A percentile compares a stretch with the other conserved stretches of the same genome.
These are phyloP conservation scores for Antitrichia curtipendula DNA, from an alignment of 225 moss, liverwort and hornwort genomes.

Conservation along the genomic window DNA sequence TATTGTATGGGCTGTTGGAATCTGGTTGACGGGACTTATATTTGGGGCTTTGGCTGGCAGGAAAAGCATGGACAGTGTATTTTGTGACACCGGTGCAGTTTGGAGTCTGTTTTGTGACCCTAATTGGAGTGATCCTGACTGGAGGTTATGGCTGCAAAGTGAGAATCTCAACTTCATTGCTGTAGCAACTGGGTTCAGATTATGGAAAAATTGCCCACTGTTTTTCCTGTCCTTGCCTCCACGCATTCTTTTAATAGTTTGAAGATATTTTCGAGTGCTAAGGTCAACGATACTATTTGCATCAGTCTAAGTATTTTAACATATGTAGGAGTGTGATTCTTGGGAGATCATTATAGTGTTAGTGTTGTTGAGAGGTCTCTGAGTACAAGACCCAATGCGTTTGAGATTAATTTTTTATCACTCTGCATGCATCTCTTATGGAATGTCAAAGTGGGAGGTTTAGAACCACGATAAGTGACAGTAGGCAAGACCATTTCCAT, in stretches of 20 bases:
- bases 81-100: constrained; percentile 52
- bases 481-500: background rate
- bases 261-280: background rate
- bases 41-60: constrained; percentile 4
- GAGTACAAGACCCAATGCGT: too few relatives aligned
- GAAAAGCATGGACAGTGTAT: constrained; percentile 30
- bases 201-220: background rate
- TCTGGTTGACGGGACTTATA: background rate
- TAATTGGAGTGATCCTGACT: constrained; percentile 36
- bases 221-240: background rate
- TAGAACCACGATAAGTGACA: background rate
- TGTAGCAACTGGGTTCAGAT: background rate
- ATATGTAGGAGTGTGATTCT: background rate
- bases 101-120: constrained; percentile 51
- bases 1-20: background rate
- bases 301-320: background rate
- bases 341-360: background rate
- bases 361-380: background rate
- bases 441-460: background rate
- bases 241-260: background rate
- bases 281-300: background rate
- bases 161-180: background rate
- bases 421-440: background rate
- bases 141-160: constrained; percentile 53
- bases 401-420: background rate